These are phyloP conservation scores for Ampelocalamus luodianensis DNA, from an alignment of 176 grass and related monocot genomes.

Conservation along the genomic window DNA sequence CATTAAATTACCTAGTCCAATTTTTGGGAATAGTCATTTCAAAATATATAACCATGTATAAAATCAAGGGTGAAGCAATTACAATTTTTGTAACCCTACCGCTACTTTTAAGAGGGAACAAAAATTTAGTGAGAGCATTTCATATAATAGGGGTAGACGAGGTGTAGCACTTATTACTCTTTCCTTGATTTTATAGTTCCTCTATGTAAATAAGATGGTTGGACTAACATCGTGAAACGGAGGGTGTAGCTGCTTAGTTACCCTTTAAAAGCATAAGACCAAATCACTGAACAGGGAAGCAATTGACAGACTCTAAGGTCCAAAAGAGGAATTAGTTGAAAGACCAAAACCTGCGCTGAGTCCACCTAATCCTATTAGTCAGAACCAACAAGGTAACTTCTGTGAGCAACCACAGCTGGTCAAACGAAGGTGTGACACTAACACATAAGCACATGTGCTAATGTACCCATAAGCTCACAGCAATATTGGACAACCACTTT, in stretches of 20 bases:
- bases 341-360: neutral
- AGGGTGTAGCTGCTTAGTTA: neutral
- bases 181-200: neutral
- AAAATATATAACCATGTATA: neutral
- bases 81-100: neutral
- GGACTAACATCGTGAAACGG: neutral
- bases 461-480: neutral
- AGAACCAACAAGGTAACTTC: neutral
- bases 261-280: neutral
- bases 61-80: neutral
- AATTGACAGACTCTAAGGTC: constrained; percentile 2
- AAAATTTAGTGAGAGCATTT: neutral
- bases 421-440: constrained; percentile 10
- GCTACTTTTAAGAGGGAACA: neutral
- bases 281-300: neutral
- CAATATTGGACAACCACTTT: neutral
- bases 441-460: neutral
- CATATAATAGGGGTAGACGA: neutral
- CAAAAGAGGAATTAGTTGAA: neutral
- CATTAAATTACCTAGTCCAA: neutral
- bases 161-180: neutral
- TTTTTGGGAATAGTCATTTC: neutral
- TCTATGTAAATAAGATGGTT: neutral
- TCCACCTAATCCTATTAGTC: neutral
- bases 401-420: constrained; percentile 9